These are phyloP conservation scores for Boechera retrofracta DNA, from an alignment of 345 rosid species.

Conservation along the genomic window DNA sequence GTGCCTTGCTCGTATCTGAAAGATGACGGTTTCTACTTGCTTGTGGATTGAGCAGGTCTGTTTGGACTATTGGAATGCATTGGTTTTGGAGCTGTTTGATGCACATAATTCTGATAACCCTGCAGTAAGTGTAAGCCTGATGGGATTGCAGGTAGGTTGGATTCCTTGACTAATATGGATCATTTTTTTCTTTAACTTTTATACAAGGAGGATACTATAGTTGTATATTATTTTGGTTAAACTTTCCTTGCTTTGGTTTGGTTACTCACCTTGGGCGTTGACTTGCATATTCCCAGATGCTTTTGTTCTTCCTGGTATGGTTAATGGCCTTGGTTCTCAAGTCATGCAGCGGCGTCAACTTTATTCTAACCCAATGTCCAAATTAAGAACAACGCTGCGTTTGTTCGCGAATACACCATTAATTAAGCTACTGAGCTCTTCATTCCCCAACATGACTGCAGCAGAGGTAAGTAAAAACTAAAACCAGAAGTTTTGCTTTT, in stretches of 20 bases:
- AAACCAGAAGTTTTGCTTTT: constrained; percentile 6
- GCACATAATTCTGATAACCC: constrained; percentile 85
- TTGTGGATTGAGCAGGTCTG: constrained; percentile 69
- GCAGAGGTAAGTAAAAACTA: constrained; percentile 61
- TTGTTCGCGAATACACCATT: constrained; percentile 90
- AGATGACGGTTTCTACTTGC: constrained; percentile 24
- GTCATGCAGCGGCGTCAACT: constrained; percentile 88
- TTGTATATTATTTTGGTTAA: neutral
- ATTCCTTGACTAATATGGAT: constrained; percentile 21
- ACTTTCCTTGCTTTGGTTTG: constrained; percentile 25
- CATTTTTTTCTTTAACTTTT: neutral
- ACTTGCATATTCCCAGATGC: constrained; percentile 57
- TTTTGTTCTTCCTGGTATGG: constrained; percentile 71
- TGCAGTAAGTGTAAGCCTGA: constrained; percentile 69
- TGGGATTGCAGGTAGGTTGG: constrained; percentile 77
- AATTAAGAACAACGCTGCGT: constrained; percentile 76
- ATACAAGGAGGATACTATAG: neutral
- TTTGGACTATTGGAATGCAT: constrained; percentile 96
- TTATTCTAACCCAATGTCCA: constrained; percentile 84
- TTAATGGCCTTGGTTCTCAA: constrained; percentile 82
- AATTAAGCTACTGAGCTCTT: constrained; percentile 75
- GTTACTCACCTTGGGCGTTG: constrained; percentile 29
- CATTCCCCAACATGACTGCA: constrained; percentile 95
- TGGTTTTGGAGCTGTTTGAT: constrained; percentile 89
- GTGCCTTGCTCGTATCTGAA: constrained; percentile 18